These are phyloP conservation scores for Pythium guiyangense DNA, from an alignment of 352 stramenopile species.

Conservation along the genomic window DNA sequence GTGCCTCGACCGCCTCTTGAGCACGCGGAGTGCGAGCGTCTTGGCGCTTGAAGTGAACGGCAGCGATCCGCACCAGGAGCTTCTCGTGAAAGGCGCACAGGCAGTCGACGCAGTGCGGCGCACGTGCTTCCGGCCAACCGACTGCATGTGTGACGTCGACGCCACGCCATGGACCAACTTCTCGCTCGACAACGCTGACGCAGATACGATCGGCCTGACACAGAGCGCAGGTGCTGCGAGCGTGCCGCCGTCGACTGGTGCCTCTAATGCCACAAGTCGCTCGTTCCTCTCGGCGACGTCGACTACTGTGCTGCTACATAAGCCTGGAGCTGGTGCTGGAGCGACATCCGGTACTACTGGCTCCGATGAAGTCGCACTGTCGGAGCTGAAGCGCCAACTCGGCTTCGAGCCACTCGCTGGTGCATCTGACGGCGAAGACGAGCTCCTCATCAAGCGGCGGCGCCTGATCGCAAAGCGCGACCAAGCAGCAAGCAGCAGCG, in stretches of 20 bases:
- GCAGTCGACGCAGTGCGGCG: conserved; percentile 16
- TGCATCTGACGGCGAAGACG: conserved; percentile 19
- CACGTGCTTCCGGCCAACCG: conserved; percentile 32
- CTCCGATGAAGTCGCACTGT: conserved; percentile 45
- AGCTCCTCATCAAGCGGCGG: conserved; percentile 23
- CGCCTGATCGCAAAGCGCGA: conserved; percentile 12
- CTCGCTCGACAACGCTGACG: conserved; percentile 11
- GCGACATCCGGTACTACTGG: no score
- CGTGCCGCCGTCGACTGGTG: not conserved
- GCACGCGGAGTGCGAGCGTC: conserved; percentile 37
- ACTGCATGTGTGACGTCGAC: conserved; percentile 47
- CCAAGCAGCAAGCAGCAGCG: not conserved
- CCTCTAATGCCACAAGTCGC: not conserved
- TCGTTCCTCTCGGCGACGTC: conserved; percentile 7
- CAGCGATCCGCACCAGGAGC: conserved; percentile 51
- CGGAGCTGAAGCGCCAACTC: conserved; percentile 65
- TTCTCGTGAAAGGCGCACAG: conserved; percentile 18
- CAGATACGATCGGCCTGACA: conserved; percentile 3
- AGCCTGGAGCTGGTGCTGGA: no score
- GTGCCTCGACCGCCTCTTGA: conserved; percentile 37
- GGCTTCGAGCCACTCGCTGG: conserved; percentile 32
- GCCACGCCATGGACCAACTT: conserved; percentile 54
- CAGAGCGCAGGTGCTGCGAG: not conserved
- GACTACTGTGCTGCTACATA: not conserved
- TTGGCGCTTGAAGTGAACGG: conserved; percentile 42